Conservation (phyloP, 2,329 filamentous ascomycete species). For the Trichoderma brevicompactum region DNA sequence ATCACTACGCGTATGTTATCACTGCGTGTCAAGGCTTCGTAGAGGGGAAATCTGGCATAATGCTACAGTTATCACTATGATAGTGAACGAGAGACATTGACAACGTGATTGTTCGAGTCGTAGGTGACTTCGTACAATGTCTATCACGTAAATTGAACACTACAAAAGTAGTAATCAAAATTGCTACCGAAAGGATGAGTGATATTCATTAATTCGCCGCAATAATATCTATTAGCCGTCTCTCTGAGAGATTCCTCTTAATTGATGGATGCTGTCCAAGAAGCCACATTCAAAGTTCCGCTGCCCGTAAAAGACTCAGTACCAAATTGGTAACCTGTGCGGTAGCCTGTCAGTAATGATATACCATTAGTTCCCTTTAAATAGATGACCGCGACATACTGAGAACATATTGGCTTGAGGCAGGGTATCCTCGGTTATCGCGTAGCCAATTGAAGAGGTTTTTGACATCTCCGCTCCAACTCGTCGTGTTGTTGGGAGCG, state of each 20-base stretch:
- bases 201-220: not conserved
- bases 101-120: no score
- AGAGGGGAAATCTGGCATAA: no score
- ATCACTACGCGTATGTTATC: no score
- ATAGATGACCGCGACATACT: not conserved
- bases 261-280: slow-evolving; percentile 10
- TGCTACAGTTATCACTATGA: no score
- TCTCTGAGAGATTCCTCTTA: not conserved
- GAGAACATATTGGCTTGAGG: slow-evolving; percentile 16
- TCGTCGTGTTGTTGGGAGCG: not conserved
- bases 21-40: no score
- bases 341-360: not conserved
- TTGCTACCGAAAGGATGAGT: no score
- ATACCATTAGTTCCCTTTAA: not conserved
- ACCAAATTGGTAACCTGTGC: slow-evolving; percentile 15
- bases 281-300: not conserved
- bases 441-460: slow-evolving; percentile 12
- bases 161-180: no score
- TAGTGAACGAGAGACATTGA: no score
- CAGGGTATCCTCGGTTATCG: slow-evolving; percentile 13
- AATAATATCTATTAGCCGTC: not conserved
- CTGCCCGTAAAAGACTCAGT: slow-evolving; percentile 19
- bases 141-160: no score
- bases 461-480: slow-evolving; percentile 15
- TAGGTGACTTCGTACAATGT: no score